A percentile compares a stretch with the other conserved stretches of the same genome.
phyloP scores from a whole-genome alignment of 371 early-diverging fungal genomes.

The Mucor irregularis region DNA sequence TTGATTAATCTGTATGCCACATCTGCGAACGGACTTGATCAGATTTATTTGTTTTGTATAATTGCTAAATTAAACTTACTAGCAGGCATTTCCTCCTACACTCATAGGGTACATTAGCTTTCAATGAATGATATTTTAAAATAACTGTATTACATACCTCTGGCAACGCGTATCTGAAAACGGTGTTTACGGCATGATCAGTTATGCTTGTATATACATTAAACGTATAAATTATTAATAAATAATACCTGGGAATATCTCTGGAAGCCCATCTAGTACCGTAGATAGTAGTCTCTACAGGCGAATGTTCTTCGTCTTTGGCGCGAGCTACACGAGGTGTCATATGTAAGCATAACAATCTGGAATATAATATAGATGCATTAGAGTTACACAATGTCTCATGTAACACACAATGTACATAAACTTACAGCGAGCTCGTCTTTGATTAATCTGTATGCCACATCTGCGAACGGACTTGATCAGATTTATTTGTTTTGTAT shows the following conservation, averaged over 20 bases:
- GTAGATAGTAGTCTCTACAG: slow-evolving; percentile 32
- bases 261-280: slow-evolving; percentile 45
- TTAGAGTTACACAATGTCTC: not conserved
- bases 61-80: slow-evolving; percentile 16
- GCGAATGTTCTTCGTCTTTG: too few species aligned
- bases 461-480: slow-evolving; percentile 21
- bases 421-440: slow-evolving; percentile 43
- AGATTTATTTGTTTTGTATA: not conserved
- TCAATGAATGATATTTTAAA: not conserved
- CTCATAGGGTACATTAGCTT: not conserved
- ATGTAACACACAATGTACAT: too few species aligned
- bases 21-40: slow-evolving; percentile 16
- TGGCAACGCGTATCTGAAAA: slow-evolving; percentile 50
- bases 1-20: slow-evolving; percentile 48
- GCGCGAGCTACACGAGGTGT: too few species aligned
- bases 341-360: too few species aligned
- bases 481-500: not conserved
- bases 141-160: slow-evolving; percentile 24
- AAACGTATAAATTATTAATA: not conserved
- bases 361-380: slow-evolving; percentile 2
- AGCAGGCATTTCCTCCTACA: slow-evolving; percentile 49
- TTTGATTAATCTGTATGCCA: slow-evolving; percentile 46
- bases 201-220: too few species aligned
- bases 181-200: not conserved
- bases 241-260: slow-evolving; percentile 40